phyloP scores from a whole-genome alignment of 257 asterid species.

The Prunella vulgaris region DNA sequence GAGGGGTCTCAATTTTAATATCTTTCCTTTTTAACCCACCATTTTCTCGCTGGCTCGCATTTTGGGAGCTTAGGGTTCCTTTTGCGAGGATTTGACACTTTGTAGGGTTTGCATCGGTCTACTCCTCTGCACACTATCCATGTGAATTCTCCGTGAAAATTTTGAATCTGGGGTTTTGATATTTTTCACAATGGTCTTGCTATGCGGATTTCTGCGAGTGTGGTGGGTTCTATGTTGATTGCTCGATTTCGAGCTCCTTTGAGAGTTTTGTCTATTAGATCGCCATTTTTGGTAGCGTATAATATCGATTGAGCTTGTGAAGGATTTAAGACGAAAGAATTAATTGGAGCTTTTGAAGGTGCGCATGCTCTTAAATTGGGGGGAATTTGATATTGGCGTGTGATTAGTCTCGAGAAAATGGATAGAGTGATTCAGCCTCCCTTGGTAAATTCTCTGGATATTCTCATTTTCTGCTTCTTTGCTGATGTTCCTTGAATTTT shows the following conservation, averaged over 20 bases:
- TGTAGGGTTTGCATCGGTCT: constrained; percentile 21
- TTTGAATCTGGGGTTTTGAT: constrained; percentile 27
- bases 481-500: neutral
- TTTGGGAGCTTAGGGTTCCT: constrained; percentile 33
- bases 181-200: constrained; percentile 21
- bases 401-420: constrained; percentile 30
- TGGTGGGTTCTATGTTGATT: neutral
- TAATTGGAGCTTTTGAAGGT: constrained; percentile 9
- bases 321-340: neutral
- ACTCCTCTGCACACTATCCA: neutral
- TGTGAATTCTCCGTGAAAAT: constrained; percentile 4
- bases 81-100: constrained; percentile 28
- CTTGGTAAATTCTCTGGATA: constrained; percentile 36
- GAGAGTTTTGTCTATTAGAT: neutral
- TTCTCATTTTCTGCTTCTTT: neutral
- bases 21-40: constrained; percentile 33
- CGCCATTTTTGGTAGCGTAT: constrained; percentile 3
- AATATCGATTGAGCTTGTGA: constrained; percentile 11
- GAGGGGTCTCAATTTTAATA: constrained; percentile 24
- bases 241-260: neutral
- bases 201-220: neutral
- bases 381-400: constrained; percentile 9
- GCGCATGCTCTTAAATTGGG: constrained; percentile 15
- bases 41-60: constrained; percentile 53
- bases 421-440: constrained; percentile 66